phyloP scores from a whole-genome alignment of 495 filamentous ascomycete species.

The Wilcoxina mikolae region DNA sequence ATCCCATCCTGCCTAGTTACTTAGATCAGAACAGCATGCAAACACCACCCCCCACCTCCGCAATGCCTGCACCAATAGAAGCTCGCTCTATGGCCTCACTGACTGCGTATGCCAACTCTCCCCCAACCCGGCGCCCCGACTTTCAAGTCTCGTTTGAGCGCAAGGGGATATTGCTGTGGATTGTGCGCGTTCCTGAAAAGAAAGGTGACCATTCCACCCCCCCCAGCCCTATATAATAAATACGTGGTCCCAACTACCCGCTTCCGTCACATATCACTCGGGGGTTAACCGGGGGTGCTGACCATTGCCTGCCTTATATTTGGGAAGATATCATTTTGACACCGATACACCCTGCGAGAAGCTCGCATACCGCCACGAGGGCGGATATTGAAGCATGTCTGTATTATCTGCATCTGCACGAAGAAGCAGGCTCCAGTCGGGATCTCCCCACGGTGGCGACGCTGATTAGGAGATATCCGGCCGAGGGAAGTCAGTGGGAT shows the following conservation, averaged over 20 bases:
- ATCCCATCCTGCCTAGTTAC: background rate
- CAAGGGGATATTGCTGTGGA: background rate
- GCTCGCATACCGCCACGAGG: constrained; percentile 57
- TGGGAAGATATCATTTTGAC: constrained; percentile 78
- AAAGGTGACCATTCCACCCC: background rate
- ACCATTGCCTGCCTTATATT: background rate
- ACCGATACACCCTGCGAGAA: constrained; percentile 68
- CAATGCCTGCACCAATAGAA: background rate
- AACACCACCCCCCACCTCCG: background rate
- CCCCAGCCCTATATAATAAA: background rate
- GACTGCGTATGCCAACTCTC: background rate
- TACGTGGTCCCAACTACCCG: background rate
- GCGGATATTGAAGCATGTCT: constrained; percentile 76
- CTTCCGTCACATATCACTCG: background rate
- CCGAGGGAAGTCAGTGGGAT: constrained; percentile 73
- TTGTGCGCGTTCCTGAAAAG: constrained; percentile 2
- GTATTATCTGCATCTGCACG: constrained; percentile 77
- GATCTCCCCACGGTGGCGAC: constrained; percentile 47
- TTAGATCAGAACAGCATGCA: background rate
- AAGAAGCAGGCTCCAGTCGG: constrained; percentile 7
- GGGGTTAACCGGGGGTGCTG: background rate
- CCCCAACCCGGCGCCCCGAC: background rate
- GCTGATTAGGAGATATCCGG: constrained; percentile 74
- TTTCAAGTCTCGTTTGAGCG: background rate
- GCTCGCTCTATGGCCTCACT: background rate